A percentile compares a stretch with the other conserved stretches of the same genome.
These are phyloP conservation scores for Tylopilus felleus DNA, from an alignment of 768 basidiomycete genomes.

Conservation along the genomic window DNA sequence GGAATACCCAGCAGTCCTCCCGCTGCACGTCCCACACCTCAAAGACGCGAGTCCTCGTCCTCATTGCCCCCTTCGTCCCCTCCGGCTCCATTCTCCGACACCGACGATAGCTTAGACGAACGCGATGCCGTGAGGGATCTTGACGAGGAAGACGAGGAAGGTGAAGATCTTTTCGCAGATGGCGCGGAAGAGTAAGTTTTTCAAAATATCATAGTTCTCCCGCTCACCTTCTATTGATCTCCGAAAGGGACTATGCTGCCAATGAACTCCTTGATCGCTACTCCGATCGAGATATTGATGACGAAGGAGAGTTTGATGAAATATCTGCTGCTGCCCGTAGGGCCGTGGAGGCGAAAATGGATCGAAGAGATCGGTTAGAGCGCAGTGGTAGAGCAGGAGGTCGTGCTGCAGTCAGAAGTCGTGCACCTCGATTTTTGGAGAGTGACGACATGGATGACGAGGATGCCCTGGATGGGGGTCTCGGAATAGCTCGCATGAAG, in stretches of 20 bases:
- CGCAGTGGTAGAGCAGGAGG: slow-evolving; percentile 62
- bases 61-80: slow-evolving; percentile 87
- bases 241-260: slow-evolving; percentile 73
- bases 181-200: slow-evolving; percentile 61
- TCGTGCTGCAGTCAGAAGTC: slow-evolving; percentile 73
- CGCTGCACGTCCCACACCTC: slow-evolving; percentile 39
- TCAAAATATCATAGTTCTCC: slow-evolving; percentile 1
- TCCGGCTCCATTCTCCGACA: slow-evolving; percentile 79
- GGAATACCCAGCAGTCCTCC: slow-evolving; percentile 50
- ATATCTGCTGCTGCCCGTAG: slow-evolving; percentile 69
- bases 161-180: slow-evolving; percentile 92
- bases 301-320: slow-evolving; percentile 67
- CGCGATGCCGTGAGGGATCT: slow-evolving; percentile 61
- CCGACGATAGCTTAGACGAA: slow-evolving; percentile 76
- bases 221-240: slow-evolving; percentile 6
- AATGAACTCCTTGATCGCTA: slow-evolving; percentile 85
- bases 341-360: slow-evolving; percentile 85
- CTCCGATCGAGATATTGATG: slow-evolving; percentile 83
- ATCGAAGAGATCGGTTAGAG: slow-evolving; percentile 76
- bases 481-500: slow-evolving; percentile 69
- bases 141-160: slow-evolving; percentile 74
- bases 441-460: slow-evolving; percentile 79
- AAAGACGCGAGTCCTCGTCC: slow-evolving; percentile 59
- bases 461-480: slow-evolving; percentile 65
- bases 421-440: slow-evolving; percentile 85